These are phyloP conservation scores for Yamagishiella unicocca DNA, from an alignment of 139 green algal species.

Conservation along the genomic window DNA sequence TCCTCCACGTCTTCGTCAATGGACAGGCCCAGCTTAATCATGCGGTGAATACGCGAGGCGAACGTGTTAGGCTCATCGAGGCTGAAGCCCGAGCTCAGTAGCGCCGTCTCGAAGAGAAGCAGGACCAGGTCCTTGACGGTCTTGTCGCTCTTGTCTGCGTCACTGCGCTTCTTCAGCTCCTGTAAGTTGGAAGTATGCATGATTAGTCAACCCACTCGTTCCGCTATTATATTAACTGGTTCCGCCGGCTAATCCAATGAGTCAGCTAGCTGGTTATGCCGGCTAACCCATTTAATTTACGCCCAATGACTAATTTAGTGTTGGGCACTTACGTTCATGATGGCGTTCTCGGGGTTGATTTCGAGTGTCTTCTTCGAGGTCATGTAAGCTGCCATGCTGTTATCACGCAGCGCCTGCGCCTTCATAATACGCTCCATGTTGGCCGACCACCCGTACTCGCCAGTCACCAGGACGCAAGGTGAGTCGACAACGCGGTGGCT, in stretches of 20 bases:
- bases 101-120: conserved; percentile 98
- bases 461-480: conserved; percentile 99
- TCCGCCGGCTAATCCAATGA: no score
- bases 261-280: no score
- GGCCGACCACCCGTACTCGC: conserved; percentile 99
- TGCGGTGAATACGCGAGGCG: conserved; percentile 97
- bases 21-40: conserved; percentile 98
- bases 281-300: no score
- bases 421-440: conserved; percentile 99
- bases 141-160: conserved; percentile 98
- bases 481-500: conserved; percentile 99
- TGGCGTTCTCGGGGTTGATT: conserved; percentile 98
- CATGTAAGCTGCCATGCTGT: conserved; percentile 98
- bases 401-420: conserved; percentile 97
- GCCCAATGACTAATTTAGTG: neutral
- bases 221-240: no score
- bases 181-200: conserved; percentile 21
- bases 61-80: conserved; percentile 99
- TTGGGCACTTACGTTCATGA: conserved; percentile 85
- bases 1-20: conserved; percentile 96
- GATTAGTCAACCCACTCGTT: neutral
- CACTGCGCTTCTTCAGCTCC: conserved; percentile 90
- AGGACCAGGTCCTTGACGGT: conserved; percentile 99
- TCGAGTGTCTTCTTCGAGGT: conserved; percentile 99
- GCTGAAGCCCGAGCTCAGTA: conserved; percentile 96